Percentiles rank a stretch among this genome's conserved stretches.
These are phyloP conservation scores for Neofusicoccum laricinum DNA, from an alignment of 2,329 filamentous ascomycete species.

Conservation along the genomic window DNA sequence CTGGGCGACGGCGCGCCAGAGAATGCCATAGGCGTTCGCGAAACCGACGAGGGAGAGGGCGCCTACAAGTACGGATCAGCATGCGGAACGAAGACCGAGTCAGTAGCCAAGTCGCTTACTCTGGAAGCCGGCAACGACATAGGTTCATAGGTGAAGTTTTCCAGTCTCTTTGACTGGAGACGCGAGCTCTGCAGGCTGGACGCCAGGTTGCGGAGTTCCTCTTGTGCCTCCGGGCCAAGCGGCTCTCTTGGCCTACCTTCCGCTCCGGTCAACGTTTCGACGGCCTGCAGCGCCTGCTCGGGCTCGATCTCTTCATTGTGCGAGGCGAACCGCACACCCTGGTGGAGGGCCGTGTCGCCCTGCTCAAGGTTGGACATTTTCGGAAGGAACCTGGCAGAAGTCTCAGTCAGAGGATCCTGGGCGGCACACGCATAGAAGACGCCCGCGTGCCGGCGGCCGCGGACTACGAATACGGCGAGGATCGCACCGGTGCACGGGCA, in stretches of 20 bases:
- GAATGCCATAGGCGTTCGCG: conserved; percentile 51
- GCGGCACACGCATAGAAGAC: neutral
- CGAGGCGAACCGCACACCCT: conserved; percentile 40
- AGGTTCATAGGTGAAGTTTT: conserved; percentile 85
- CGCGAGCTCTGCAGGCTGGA: conserved; percentile 69
- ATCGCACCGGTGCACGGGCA: conserved; percentile 2
- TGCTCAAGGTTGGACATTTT: conserved; percentile 14
- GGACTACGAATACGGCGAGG: neutral
- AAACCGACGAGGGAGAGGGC: conserved; percentile 46
- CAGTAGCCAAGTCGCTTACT: conserved; percentile 53
- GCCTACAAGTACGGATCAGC: conserved; percentile 37
- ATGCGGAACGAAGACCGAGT: conserved; percentile 13
- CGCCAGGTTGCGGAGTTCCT: conserved; percentile 70
- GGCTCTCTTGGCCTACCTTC: conserved; percentile 25
- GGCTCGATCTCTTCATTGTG: conserved; percentile 39
- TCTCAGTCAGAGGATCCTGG: conserved; percentile 12
- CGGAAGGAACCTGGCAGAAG: conserved; percentile 1
- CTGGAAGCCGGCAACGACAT: conserved; percentile 82
- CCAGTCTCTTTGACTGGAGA: conserved; percentile 78
- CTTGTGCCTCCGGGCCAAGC: conserved; percentile 47
- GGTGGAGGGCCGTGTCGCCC: conserved; percentile 22
- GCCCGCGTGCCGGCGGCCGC: neutral
- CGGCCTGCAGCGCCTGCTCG: conserved; percentile 29
- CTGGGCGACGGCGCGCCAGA: conserved; percentile 59
- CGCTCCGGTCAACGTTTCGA: conserved; percentile 28